phyloP scores from a whole-genome alignment of 2,329 filamentous ascomycete genomes.

The Aspergillus floridensis region DNA sequence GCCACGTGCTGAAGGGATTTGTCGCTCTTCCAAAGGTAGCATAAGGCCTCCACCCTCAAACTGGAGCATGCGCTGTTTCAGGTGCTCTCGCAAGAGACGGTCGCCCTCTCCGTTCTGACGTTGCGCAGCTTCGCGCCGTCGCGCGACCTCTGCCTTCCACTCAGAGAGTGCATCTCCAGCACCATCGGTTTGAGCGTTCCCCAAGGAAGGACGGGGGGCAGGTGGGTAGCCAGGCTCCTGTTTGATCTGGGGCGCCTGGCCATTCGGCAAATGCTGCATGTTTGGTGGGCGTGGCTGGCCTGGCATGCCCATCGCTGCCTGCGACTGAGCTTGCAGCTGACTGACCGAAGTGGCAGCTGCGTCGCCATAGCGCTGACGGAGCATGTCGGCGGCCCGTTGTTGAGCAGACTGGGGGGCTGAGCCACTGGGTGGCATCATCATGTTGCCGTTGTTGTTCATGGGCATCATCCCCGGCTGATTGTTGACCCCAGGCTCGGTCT shows the following conservation, averaged over 20 bases:
- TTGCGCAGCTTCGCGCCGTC: slow-evolving; percentile 41
- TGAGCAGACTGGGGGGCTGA: slow-evolving; percentile 50
- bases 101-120: slow-evolving; percentile 38
- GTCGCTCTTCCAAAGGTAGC: slow-evolving; percentile 41
- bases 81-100: slow-evolving; percentile 41
- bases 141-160: slow-evolving; percentile 48
- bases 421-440: slow-evolving; percentile 29
- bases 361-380: slow-evolving; percentile 49
- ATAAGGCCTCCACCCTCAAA: slow-evolving; percentile 49
- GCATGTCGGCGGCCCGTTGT: slow-evolving; percentile 53
- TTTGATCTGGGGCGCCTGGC: slow-evolving; percentile 44
- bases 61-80: slow-evolving; percentile 41
- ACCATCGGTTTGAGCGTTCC: slow-evolving; percentile 72
- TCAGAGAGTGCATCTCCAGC: slow-evolving; percentile 60
- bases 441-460: slow-evolving; percentile 35
- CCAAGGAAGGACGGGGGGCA: slow-evolving; percentile 40
- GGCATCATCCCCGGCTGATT: slow-evolving; percentile 31
- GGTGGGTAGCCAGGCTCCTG: slow-evolving; percentile 38
- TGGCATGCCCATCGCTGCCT: slow-evolving; percentile 34
- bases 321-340: slow-evolving; percentile 44
- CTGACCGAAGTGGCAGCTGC: slow-evolving; percentile 44
- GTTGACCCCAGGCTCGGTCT: slow-evolving; percentile 52
- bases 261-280: slow-evolving; percentile 34
- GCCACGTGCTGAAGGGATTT: slow-evolving; percentile 39
- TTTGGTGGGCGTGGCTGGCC: slow-evolving; percentile 34